Conservation (phyloP, 2,329 filamentous ascomycete species). For the Pseudocercospora fijiensis region DNA sequence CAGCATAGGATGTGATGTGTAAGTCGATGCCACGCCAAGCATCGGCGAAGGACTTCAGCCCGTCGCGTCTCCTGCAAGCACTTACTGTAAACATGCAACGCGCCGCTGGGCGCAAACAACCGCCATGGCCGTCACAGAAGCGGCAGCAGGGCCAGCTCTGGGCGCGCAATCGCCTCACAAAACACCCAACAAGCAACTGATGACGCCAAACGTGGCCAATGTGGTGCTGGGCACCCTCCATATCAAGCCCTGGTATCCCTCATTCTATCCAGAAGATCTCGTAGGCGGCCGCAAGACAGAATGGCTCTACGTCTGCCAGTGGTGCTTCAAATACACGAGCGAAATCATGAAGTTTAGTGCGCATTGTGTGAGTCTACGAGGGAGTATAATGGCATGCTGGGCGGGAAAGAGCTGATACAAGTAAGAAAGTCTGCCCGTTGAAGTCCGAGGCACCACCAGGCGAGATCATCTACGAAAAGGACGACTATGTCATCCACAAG, state of each 20-base stretch:
- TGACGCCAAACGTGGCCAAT: slow-evolving; percentile 77
- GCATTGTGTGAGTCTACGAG: slow-evolving; percentile 42
- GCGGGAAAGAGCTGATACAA: slow-evolving; percentile 21
- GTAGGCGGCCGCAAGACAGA: slow-evolving; percentile 46
- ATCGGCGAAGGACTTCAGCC: not conserved
- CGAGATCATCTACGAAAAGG: slow-evolving; percentile 71
- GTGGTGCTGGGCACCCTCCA: slow-evolving; percentile 80
- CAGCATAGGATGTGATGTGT: no score
- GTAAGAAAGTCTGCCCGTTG: slow-evolving; percentile 47
- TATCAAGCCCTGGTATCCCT: slow-evolving; percentile 90
- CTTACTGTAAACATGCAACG: not conserved
- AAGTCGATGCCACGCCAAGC: not conserved
- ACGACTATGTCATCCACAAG: slow-evolving; percentile 84
- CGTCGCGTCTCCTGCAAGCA: not conserved
- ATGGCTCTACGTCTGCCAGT: slow-evolving; percentile 79
- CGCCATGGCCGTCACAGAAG: slow-evolving; percentile 5
- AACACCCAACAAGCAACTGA: slow-evolving; percentile 26
- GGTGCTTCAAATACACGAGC: slow-evolving; percentile 90
- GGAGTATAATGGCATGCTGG: not conserved
- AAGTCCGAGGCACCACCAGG: slow-evolving; percentile 59
- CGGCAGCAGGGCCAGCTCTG: slow-evolving; percentile 3
- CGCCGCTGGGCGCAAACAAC: not conserved
- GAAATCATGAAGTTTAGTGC: slow-evolving; percentile 51
- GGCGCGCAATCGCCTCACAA: slow-evolving; percentile 24
- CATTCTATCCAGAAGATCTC: slow-evolving; percentile 74